Evolutionary conservation across 2,329 filamentous ascomycete genomes (phyloP), one percentile per base, ranked within the genome.

Genomic region (Ophiostoma sp.): DNA sequence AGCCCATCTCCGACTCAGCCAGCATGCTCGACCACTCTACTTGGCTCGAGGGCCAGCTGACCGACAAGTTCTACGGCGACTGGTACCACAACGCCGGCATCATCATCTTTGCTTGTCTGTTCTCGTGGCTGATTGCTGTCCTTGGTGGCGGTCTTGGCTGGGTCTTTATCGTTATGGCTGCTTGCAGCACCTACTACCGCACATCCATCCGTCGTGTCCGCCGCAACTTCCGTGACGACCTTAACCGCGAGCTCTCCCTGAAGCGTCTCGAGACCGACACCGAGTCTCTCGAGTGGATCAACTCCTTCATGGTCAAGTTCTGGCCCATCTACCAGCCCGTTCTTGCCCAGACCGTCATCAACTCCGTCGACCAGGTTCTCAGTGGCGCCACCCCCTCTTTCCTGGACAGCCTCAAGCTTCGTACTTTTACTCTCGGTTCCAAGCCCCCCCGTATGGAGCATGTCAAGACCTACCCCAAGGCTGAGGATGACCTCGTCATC

Each of bases 311-410:
- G 76, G 89, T 96, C 81, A 99, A 99, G 79, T 99, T 99, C 82
- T 99, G 95, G 95, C 95, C 95, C 73, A 99, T 99, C 76, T 98
- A 97, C 78, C 93, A 95, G 70, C 95, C 95, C 0, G 92, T 98
- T 11, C 86, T 99, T 15, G 94, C 93, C 72, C 89, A 95, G 75
- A 96, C 93, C 31, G 91, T 99, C 76, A 91, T 98, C 80, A 93
- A 89, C 78, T 93, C 94, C 0, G 95, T 98, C 67, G 95, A 99
- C 77, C 95, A 98, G 82, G 93, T 99, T 68, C 84, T 99, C 70
- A 97, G 94, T 77, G 94, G 92, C 0, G 89, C 94, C 2, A 98
- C 94, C 0, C 95, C 95, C 0, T 87, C 90, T 0, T 98, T 99
- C 76, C 84, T 99, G 69, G 95, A 99, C 79, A 97, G 93, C 78